Evolutionary conservation across 768 basidiomycete genomes (phyloP), one percentile per base, ranked within the genome.

Genomic region (Kondoa malvinella): DNA sequence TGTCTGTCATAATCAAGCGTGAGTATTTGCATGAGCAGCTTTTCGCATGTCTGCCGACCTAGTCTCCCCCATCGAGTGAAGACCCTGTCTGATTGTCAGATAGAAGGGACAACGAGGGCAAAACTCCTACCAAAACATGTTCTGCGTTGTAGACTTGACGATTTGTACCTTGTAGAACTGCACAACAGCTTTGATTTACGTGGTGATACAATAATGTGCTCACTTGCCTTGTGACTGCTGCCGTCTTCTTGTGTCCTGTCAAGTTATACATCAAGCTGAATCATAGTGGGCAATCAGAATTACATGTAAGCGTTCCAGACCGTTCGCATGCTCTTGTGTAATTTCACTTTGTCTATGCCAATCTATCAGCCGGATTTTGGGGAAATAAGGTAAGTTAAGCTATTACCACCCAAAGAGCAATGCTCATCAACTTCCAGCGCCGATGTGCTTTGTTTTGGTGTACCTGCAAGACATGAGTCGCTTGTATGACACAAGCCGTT

Each of bases 111-210:
- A 8, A 14, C 30, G 58, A 59, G 58, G 58, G 8, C 4, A 14
- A 33, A n/a, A 17, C 27, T 17, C 16, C 31, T 16, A 32, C 61
- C 61, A 63, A 29, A 63, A 63, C 29, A 63, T 16, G n/a, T 34
- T 63, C 8, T 27, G 27, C 26, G 61, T 63, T 16, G 27, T 32
- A 15, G 61, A 63, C 61, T 63, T 63, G 61, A 63, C n/a, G 26
- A 63, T 17, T 32, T 63, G 61, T 3, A 63, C 17, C 27, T 33
- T 59, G 25, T 59, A 31, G 58, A 31, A 32, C 61, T 27, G 21
- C 26, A 32, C 33, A 27, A 3, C 27, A 63, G 61, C 14, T n/a
- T n/a, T n/a, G n/a, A n/a, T n/a, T n/a, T n/a, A n/a, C n/a, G n/a
- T n/a, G n/a, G n/a, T n/a, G n/a, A n/a, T n/a, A n/a, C n/a, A n/a